These are phyloP conservation scores for Didymella pomorum DNA, from an alignment of 2,329 filamentous ascomycete species.

Conservation along the genomic window DNA sequence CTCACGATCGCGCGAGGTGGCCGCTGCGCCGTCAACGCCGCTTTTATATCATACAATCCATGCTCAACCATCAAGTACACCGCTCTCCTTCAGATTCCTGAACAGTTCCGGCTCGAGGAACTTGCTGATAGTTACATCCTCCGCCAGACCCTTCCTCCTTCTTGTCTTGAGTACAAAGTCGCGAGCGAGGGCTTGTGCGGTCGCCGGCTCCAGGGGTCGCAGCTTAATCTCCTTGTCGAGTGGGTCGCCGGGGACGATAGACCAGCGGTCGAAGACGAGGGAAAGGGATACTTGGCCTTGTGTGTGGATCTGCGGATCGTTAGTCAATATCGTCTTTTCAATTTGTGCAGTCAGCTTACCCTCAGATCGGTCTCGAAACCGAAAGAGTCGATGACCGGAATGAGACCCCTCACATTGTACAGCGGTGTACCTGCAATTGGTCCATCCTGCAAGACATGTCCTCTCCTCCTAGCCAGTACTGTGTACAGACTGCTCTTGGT, in stretches of 20 bases:
- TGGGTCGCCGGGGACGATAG: constrained; percentile 92
- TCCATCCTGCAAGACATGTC: constrained; percentile 92
- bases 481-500: constrained; percentile 91
- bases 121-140: constrained; percentile 94
- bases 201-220: constrained; percentile 84
- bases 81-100: constrained; percentile 85
- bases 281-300: constrained; percentile 90
- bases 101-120: constrained; percentile 96
- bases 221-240: constrained; percentile 86
- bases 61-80: constrained; percentile 72
- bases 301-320: constrained; percentile 75
- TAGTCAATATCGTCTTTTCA: neutral
- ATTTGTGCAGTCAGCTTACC: constrained; percentile 31
- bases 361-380: constrained; percentile 97
- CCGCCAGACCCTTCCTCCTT: constrained; percentile 88
- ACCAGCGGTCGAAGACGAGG: constrained; percentile 95
- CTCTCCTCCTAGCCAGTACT: constrained; percentile 83
- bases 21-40: constrained; percentile 11
- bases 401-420: constrained; percentile 87
- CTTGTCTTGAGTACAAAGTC: constrained; percentile 98
- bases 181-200: constrained; percentile 85
- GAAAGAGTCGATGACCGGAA: constrained; percentile 96
- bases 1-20: neutral
- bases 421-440: constrained; percentile 93
- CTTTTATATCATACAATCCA: constrained; percentile 13